Base-by-base conservation (phyloP, 352 stramenopile species). In the Phytophthora capsici region DNA sequence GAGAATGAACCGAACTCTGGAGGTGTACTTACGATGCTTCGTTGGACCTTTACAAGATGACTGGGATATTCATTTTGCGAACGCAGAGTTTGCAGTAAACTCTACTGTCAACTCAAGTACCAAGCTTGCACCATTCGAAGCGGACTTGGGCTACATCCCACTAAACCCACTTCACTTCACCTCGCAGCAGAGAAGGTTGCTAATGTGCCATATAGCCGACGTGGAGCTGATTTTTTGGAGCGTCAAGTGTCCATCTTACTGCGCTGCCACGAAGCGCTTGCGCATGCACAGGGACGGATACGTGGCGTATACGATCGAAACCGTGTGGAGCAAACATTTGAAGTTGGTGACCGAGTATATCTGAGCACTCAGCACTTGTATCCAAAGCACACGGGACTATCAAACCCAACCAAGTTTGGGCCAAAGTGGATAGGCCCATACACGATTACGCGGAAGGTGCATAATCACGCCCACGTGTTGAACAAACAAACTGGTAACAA, bases 401-500 rank as follows among this genome's bases (percentile, higher is more conserved):
- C n/a, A n/a, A n/a, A n/a, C n/a, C n/a, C n/a, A n/a, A n/a, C 4
- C 14, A 60, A 30, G 40, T 50, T 50, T 37, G 44, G 44, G 14
- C 44, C 22, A 3, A 36, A 36, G 14, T 37, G 44, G 25, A 50
- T 37, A 4, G 23, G 44, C 14, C 44, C 44, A 5, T 50, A 37
- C 22, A 50, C 25, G 5, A 14, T 37, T 1, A 12, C 12, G 1
- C 25, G 22, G 9, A 50, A 10, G 7, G 16, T 37, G 1, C 44
- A 50, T 12, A 50, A 22, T 14, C 44, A 50, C 10, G 44, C 23
- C 10, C 22, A 50, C 23, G 44, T 37, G 14, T 23, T 50, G 1
- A 37, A 50, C 14, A 50, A 22, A 4, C 44, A 36, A 13, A 9
- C 44, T 1, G 23, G 25, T 77, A 72, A 16, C 74, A 77, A n/a